Evolutionary conservation across 169 alveolate genomes (phyloP), one percentile per base, ranked within the genome.

Genomic region (Cryptosporidium tyzzeri): DNA sequence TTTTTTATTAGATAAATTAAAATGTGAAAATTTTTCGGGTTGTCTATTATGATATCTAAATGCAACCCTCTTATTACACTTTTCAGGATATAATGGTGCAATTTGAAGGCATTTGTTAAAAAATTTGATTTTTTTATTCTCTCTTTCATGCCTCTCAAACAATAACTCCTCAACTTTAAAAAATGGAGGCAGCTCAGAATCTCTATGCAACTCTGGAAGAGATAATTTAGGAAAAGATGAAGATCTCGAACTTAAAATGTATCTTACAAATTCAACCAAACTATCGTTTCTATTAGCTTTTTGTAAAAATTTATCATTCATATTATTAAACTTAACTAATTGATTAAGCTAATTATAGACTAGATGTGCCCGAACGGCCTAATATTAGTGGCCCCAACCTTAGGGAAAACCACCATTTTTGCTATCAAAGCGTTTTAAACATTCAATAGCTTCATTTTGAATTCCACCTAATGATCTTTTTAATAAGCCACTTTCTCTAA

Each of bases 401-500:
- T 58, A 21, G 3, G 70, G 31, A 50, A 51, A 53, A 51, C 70
- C 85, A 53, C 85, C 41, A 33, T 45, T 53, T 71, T 53, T 53
- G 55, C 41, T 71, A 41, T 71, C 85, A 71, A 53, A 71, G 12
- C 39, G 55, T 39, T 50, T 51, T 53, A 71, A 71, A 37, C 9
- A 35, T 33, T 71, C 71, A 33, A 71, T 31, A 14, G 85, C 85
- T 37, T 71, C 70, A 33, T 33, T 31, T 71, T 71, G 85, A 51
- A 71, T 51, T 10, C 85, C 85, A 0, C 85, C 85, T 18, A 29
- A 4, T 1, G 85, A 44, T 58, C 85, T 71, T 58, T 71, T 71
- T 53, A 71, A 53, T 3, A 29, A 35, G 18, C 85, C 85, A 18
- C 51, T 53, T 23, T 71, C 85, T 50, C 71, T 62, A 50, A 71